phyloP scores from a whole-genome alignment of 148 eudicot genomes.

The Chenopodium suecicum region DNA sequence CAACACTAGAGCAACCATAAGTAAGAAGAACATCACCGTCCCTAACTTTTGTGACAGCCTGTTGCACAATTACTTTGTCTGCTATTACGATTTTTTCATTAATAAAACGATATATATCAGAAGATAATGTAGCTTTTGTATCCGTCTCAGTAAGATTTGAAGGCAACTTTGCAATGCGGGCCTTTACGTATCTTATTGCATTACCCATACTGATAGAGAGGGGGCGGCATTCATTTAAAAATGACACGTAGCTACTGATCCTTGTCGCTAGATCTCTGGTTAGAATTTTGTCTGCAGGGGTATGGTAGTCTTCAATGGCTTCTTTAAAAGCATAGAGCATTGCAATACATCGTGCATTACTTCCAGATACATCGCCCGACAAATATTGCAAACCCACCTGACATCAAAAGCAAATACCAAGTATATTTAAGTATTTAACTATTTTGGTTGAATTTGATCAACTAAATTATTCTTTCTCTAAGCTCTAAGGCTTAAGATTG shows the following conservation, averaged over 20 bases:
- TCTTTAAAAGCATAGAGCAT: constrained; percentile 86
- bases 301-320: constrained; percentile 67
- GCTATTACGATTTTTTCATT: constrained; percentile 78
- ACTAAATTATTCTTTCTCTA: not conserved
- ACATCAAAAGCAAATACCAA: constrained; percentile 13
- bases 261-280: constrained; percentile 71
- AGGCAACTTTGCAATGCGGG: constrained; percentile 61
- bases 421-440: not conserved
- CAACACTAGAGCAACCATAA: constrained; percentile 66
- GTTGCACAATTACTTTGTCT: constrained; percentile 62
- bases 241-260: constrained; percentile 70
- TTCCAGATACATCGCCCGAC: constrained; percentile 62
- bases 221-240: constrained; percentile 80
- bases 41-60: constrained; percentile 70
- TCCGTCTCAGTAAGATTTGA: constrained; percentile 57
- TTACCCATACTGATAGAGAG: constrained; percentile 96
- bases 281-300: constrained; percentile 69
- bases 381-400: constrained; percentile 85
- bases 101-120: constrained; percentile 68
- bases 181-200: constrained; percentile 70
- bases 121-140: constrained; percentile 56
- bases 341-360: constrained; percentile 75
- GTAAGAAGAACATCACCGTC: constrained; percentile 88
- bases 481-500: not conserved
- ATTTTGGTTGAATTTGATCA: not conserved